phyloP scores from a whole-genome alignment of 495 filamentous ascomycete genomes.

The Geoglossum glabrum region DNA sequence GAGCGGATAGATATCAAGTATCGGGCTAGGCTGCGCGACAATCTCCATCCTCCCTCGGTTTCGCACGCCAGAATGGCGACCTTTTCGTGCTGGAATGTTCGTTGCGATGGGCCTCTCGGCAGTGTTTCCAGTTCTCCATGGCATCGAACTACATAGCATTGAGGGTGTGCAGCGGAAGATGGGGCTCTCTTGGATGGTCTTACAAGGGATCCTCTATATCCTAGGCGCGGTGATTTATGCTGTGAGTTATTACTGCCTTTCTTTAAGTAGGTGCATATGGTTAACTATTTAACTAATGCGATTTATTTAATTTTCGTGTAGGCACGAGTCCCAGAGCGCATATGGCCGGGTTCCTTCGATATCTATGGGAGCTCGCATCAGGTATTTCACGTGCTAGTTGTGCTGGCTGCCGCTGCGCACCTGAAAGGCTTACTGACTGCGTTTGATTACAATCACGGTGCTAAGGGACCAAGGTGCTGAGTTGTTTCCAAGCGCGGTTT shows the following conservation, averaged over 20 bases:
- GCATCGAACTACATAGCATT: conserved; percentile 38
- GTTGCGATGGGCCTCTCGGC: conserved; percentile 72
- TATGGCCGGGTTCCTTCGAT: conserved; percentile 43
- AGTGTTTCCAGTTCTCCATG: conserved; percentile 61
- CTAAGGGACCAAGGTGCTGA: background rate
- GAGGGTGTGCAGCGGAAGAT: conserved; percentile 44
- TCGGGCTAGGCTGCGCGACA: conserved; percentile 52
- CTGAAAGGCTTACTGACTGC: conserved; percentile 35
- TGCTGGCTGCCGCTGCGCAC: conserved; percentile 44
- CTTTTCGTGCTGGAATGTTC: conserved; percentile 82
- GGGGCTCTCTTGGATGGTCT: conserved; percentile 61
- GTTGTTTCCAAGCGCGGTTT: too few relatives aligned
- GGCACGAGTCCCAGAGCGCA: conserved; percentile 35
- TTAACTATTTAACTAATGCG: background rate
- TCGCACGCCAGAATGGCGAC: conserved; percentile 60
- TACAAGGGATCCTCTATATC: conserved; percentile 70
- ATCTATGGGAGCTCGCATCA: conserved; percentile 65
- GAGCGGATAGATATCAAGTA: conserved; percentile 59
- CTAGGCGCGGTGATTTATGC: conserved; percentile 72
- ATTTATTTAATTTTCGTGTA: too few relatives aligned
- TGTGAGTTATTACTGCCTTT: conserved; percentile 17
- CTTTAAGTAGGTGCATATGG: background rate
- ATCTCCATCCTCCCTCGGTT: conserved; percentile 65
- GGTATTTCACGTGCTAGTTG: conserved; percentile 55
- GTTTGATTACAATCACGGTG: conserved; percentile 25